A percentile compares a stretch with the other conserved stretches of the same genome.
Conservation (phyloP, 2,329 filamentous ascomycete genomes). For the Neoarthrinium moseri region DNA sequence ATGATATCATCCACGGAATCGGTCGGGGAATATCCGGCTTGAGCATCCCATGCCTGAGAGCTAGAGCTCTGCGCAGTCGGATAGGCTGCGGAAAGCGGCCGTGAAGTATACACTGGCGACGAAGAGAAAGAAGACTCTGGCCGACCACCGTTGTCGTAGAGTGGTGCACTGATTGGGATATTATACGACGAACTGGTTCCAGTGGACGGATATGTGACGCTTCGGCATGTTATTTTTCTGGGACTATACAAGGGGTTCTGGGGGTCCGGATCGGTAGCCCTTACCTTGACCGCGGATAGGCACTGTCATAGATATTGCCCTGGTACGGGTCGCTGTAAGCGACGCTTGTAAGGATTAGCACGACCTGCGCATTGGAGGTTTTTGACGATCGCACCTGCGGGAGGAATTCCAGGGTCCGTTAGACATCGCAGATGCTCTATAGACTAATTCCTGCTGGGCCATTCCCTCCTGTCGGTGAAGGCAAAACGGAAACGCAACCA, state of each 20-base stretch:
- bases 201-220: slow-evolving; percentile 39
- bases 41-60: slow-evolving; percentile 46
- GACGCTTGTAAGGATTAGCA: slow-evolving; percentile 28
- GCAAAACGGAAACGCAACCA: slow-evolving; percentile 8
- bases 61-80: slow-evolving; percentile 35
- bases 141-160: slow-evolving; percentile 34
- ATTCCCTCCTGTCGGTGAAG: slow-evolving; percentile 5
- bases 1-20: slow-evolving; percentile 60
- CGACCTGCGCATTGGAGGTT: slow-evolving; percentile 2
- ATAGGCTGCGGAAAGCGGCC: slow-evolving; percentile 39
- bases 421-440: slow-evolving; percentile 41
- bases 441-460: slow-evolving; percentile 32
- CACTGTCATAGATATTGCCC: slow-evolving; percentile 21
- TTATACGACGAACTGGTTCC: slow-evolving; percentile 31
- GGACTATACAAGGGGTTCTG: slow-evolving; percentile 14
- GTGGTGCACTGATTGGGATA: slow-evolving; percentile 29
- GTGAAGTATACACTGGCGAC: slow-evolving; percentile 39
- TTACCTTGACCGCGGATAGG: slow-evolving; percentile 32
- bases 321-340: slow-evolving; percentile 28
- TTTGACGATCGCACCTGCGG: slow-evolving; percentile 47
- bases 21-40: slow-evolving; percentile 53
- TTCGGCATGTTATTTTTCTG: slow-evolving; percentile 37
- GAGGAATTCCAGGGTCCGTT: slow-evolving; percentile 49
- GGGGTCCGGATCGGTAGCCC: slow-evolving; percentile 18
- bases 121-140: slow-evolving; percentile 38